Evolutionary conservation across 257 asterid genomes (phyloP), one percentile per base, ranked within the genome.

Genomic region (Petrea volubilis): DNA sequence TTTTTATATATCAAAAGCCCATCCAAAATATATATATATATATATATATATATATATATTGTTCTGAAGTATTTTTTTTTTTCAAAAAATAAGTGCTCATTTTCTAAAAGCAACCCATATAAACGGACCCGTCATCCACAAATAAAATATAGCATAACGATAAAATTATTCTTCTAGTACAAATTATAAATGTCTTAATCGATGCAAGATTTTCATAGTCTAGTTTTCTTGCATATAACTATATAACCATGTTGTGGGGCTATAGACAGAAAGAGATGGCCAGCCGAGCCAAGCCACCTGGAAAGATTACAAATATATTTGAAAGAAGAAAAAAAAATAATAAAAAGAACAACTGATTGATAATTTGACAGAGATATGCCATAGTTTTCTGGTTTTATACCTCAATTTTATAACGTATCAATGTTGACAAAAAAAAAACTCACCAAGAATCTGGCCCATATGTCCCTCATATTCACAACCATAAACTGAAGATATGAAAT

Each of bases 201-300:
- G 40, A 3, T 21, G 50, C 27, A 14, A 56, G 18, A 13, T 2
- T 13, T 6, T 6, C 6, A 6, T 6, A 6, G 23, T 9, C 7
- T 34, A 25, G 43, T 7, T 68, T 21, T 17, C 63, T 24, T 2
- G 52, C 67, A 34, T 59, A 31, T 43, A 47, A 7, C 1, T 28
- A n/a, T 24, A 27, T 58, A 58, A 62, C 60, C 79, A 74, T 74
- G 67, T 72, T 68, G 65, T 73, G 82, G 84, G 79, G 68, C 74
- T 59, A 38, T 6, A 49, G 77, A 27, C 56, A 72, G 55, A 74
- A 41, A 79, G 65, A 59, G 70, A 78, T 61, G 20, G 75, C 73
- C 81, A 78, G 56, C 79, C 72, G 75, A 71, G 74, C 79, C 87
- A 79, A n/a, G n/a, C n/a, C n/a, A 75, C 75, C 90, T 86, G 92